Base-by-base conservation (phyloP, 805 yeast genomes). In the Nakazawaea ernobii region DNA sequence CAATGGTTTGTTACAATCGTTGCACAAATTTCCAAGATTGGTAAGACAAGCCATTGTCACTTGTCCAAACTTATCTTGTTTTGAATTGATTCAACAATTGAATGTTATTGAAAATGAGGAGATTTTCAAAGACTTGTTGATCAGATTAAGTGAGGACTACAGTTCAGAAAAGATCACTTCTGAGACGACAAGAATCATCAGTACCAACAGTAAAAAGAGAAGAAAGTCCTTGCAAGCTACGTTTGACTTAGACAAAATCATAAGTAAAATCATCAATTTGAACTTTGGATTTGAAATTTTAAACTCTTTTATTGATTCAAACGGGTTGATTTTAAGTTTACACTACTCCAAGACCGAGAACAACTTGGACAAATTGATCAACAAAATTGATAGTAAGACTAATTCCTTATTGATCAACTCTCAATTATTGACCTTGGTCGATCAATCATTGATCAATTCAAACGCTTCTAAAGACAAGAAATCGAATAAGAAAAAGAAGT, bases 31-130 rank as follows among this genome's bases (percentile, higher is more conserved):
- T 50, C 82, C 88, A 33, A 76, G 85, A 51, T 71, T 90, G 49
- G 73, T 84, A 62, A 80, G 89, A 65, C 96, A 86, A 62, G 92
- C 95, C 1, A 77, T 89, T 43, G 86, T 83, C 11, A 82, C 94
- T 0, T 85, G 94, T 51, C 83, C 86, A 6, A 80, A 82, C 48
- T 65, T 90, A 35, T 74, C 85, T 8, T 71, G 85, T 41, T 62
- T 63, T 5, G 95, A 86, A 50, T 69, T 91, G 26, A 66, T 87
- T 35, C 60, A 64, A 7, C 89, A 86, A 49, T 69, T 90, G 43
- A 69, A 79, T 48, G 65, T 70, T 11, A 68, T 72, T 10, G 79
- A 75, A 27, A 78, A 78, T 53, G 82, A 77, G 40, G 88, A 80
- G 28, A 75, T 86, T 36, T 83, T 86, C 57, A 69, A 73, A 45